Base-by-base conservation (phyloP, 2,329 filamentous ascomycete species). In the Aspergillus sp. region DNA sequence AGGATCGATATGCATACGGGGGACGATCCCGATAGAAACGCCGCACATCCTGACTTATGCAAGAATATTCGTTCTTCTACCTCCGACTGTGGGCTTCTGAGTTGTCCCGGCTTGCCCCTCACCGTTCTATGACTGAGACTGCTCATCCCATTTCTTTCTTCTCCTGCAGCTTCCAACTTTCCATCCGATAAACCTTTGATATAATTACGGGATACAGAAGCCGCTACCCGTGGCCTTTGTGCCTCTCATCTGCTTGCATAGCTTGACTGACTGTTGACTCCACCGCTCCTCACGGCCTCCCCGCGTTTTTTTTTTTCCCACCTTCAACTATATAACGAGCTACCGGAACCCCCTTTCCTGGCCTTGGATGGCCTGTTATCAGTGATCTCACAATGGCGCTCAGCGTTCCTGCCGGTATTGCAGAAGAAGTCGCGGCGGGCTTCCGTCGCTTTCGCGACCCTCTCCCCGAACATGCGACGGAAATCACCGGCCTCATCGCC, bases 401-500 rank as follows among this genome's bases (percentile, higher is more conserved):
- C 66, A 69, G 77, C 60, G 71, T 72, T 57, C 72, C 80, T 64
- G 81, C 83, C 69, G 76, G 79, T 68, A 78, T 79, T 59, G 82
- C 83, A 63, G 82, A 86, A 69, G 82, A 85, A 53, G 80, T 83
- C 65, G 83, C 83, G 54, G 77, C 79, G 55, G 81, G 79, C 60
- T 79, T 88, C 63, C 76, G 77, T 63, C 69, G 74, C 47, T 85
- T 87, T 71, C 75, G 83, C 54, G 76, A 77, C 59, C 78, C 80
- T 65, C 79, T 87, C 53, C 81, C 83, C 7, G 78, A 84, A 56
- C 75, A 82, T 67, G 77, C 81, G 38, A 79, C 81, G 34, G 81
- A 84, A 48, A 83, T 88, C 66, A 84, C 83, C 25, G 77, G 77
- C 34, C 72, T 84, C 30, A 83, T 87, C 56, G 80, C 82, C 58